Base-by-base conservation (phyloP, 202 grass and related monocot species). In the Bolboschoenoplectus hybrid region DNA sequence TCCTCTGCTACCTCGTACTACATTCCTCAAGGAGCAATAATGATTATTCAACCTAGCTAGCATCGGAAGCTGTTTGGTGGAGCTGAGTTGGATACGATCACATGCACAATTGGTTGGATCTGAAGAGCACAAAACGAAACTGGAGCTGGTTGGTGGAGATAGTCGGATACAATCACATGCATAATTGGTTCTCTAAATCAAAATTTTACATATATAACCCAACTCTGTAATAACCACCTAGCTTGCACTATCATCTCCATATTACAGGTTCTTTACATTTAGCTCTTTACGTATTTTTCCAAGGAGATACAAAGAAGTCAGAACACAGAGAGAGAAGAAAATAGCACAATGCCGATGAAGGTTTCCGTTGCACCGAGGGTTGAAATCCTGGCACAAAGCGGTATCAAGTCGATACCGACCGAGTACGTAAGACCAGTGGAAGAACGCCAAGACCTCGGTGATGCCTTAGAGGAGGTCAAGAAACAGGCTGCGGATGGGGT, bases 381-480 rank as follows among this genome's bases (percentile, higher is more conserved):
- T 79, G 95, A 98, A 91, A 73, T 86, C 44, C 86, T 98, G 56
- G 85, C 89, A 0, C 76, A 85, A 7, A 93, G 88, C 74, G 85
- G 90, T 4, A 50, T 89, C 0, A 56, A 85, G 17, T 55, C 87
- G 38, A 94, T 98, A 86, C 95, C 95, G n/a, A 50, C 67, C 1
- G 91, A 98, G 90, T 98, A 98, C 67, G 73, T 98, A 9, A 88
- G 93, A 5, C 93, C 93, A 45, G 84, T 89, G 82, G 78, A 85
- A 81, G 95, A 98, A 87, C 90, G 93, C n/a, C 38, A 47, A 3
- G 89, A 84, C 79, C 85, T 98, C 17, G 95, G 95, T 14, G 95
- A 98, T 72, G 95, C 95, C 56, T 81, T 95, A 19, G 91, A 92
- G 76, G 83, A 88, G 67, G 85, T 74, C 44, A 68, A 57, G 47